These are phyloP conservation scores for Pseudomonodictys pantanalensis DNA, from an alignment of 495 filamentous ascomycete species.

Conservation along the genomic window DNA sequence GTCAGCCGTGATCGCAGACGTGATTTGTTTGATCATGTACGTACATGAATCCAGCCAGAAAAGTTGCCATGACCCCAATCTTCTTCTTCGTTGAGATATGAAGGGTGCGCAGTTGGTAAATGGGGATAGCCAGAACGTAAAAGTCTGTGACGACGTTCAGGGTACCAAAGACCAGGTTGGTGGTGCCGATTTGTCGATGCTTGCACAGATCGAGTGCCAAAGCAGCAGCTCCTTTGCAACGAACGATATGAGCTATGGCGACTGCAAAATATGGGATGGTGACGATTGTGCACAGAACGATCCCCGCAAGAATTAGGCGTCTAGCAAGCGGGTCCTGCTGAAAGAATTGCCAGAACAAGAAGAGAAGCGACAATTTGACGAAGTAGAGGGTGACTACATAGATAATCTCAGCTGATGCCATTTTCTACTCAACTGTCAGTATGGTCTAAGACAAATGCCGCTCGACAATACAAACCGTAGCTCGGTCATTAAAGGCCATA, in stretches of 20 bases:
- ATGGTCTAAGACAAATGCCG: neutral
- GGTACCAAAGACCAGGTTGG: neutral
- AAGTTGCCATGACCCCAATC: neutral
- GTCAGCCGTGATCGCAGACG: neutral
- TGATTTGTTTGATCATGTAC: neutral
- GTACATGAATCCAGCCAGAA: neutral
- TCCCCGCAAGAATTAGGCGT: neutral
- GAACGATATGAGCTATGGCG: neutral
- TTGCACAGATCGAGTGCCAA: neutral
- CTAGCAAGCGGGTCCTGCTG: neutral
- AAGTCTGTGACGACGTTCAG: neutral
- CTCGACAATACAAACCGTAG: neutral
- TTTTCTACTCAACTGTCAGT: neutral
- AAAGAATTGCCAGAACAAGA: neutral
- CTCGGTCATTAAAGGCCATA: neutral
- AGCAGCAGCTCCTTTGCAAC: neutral
- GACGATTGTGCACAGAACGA: neutral
- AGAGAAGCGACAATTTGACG: neutral
- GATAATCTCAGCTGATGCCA: neutral
- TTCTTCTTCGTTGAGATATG: neutral
- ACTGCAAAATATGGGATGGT: neutral
- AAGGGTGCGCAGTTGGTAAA: neutral
- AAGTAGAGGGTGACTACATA: neutral
- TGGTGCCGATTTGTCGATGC: neutral
- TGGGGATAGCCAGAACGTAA: neutral